Base-by-base conservation (phyloP, 2,329 filamentous ascomycete species). In the Neofusicoccum umdonicola region DNA sequence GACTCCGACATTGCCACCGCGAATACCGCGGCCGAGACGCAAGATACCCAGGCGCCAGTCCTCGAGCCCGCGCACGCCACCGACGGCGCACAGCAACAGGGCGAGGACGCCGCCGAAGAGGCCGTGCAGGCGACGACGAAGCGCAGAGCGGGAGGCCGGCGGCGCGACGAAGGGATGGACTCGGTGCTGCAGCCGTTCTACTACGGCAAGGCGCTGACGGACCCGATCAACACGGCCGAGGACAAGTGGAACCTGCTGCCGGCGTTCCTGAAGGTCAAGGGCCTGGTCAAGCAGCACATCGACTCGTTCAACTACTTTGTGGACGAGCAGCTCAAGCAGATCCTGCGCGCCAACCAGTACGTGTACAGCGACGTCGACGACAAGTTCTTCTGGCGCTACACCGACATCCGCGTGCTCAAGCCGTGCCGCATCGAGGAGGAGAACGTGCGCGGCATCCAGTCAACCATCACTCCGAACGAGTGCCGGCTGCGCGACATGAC, bases 291-390 rank as follows among this genome's bases (percentile, higher is more conserved):
- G 78, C 94, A 98, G 82, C 93, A 97, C 77, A 94, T 97, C 74
- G 96, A 99, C 81, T 98, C 95, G 27, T 99, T 96, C 84, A 97
- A 99, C 80, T 97, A 95, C 80, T 98, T 99, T 72, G 90, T 97
- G 69, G 92, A 99, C 71, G 90, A 96, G 64, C 93, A 98, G 75
- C 88, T 99, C 77, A 97, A 97, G 80, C 93, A 97, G 72, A 99
- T 99, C 71, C 90, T 99, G 69, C 89, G 92, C 75, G 91, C 94
- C 60, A 98, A 97, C 76, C 88, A 90, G 56, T 90, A 88, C 45
- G 91, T 99, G 68, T 88, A 90, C 69, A 97, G 93, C 78, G 94
- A 98, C 82, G 91, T 95, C 51, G 93, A 98, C 73, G 91, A 90
- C 68, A 90, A 90, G 69, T 98, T 98, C 76, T 96, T 91, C 83